These are phyloP conservation scores for Heterobasidion parviporum DNA, from an alignment of 1,284 basidiomycete genomes.

Conservation along the genomic window DNA sequence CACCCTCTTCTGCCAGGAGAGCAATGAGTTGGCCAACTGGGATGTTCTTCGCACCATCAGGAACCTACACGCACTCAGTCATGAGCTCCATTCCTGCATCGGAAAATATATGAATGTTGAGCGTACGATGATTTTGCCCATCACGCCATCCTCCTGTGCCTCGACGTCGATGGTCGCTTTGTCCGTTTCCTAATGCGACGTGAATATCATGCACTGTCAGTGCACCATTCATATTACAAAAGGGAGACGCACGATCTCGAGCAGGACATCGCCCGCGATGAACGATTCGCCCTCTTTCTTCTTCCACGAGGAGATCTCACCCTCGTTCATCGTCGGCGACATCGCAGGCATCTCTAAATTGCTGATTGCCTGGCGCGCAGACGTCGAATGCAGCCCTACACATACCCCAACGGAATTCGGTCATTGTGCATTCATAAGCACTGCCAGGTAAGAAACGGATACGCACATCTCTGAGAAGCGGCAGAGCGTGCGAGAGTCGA, in stretches of 20 bases:
- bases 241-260: conserved; percentile 76
- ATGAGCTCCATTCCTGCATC: not conserved
- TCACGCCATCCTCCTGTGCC: conserved; percentile 90
- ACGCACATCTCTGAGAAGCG: not conserved
- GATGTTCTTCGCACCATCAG: conserved; percentile 80
- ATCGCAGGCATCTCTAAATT: conserved; percentile 88
- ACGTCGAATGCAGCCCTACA: conserved; percentile 52
- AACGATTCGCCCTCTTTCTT: conserved; percentile 85
- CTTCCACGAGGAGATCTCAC: conserved; percentile 92
- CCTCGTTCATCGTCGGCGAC: conserved; percentile 99
- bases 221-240: too few relatives aligned
- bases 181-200: conserved; percentile 82
- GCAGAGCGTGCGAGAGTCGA: not conserved
- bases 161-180: conserved; percentile 99
- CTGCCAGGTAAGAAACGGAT: not conserved
- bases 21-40: conserved; percentile 87
- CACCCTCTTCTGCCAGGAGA: conserved; percentile 93
- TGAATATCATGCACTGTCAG: not conserved
- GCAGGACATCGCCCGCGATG: conserved; percentile 79
- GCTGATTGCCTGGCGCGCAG: conserved; percentile 51
- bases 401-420: not conserved
- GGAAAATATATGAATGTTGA: not conserved
- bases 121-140: conserved; percentile 87
- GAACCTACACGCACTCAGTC: conserved; percentile 36
- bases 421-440: not conserved